phyloP scores from a whole-genome alignment of 345 rosid genomes.

The Hevea brasiliensis region DNA sequence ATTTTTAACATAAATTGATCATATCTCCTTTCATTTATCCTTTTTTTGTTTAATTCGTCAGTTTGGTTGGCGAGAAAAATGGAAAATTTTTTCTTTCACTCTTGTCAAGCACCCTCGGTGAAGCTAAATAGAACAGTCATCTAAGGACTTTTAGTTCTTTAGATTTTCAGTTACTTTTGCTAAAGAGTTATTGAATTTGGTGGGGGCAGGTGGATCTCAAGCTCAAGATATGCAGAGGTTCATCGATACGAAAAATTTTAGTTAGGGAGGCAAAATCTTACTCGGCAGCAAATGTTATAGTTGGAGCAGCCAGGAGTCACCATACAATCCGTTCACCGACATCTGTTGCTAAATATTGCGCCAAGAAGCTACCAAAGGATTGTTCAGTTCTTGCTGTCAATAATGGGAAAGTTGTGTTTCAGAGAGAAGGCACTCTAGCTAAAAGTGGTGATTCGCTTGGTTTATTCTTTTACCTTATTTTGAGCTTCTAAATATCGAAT shows the following conservation, averaged over 20 bases:
- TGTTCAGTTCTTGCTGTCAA: slow-evolving; percentile 28
- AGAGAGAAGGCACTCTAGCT: slow-evolving; percentile 10
- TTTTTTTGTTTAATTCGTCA: slow-evolving; percentile 1
- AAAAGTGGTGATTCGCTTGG: slow-evolving; percentile 9
- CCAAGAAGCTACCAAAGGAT: slow-evolving; percentile 26
- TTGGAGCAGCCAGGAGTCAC: slow-evolving; percentile 23
- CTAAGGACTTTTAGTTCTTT: not conserved
- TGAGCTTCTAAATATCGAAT: not conserved
- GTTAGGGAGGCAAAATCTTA: slow-evolving; percentile 32
- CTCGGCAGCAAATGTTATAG: slow-evolving; percentile 23
- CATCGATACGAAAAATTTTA: slow-evolving; percentile 24
- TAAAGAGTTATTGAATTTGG: not conserved
- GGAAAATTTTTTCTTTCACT: not conserved
- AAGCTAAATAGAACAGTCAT: not conserved
- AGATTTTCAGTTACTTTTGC: too few relatives aligned
- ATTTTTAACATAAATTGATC: not conserved
- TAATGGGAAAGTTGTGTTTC: slow-evolving; percentile 34
- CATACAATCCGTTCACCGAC: slow-evolving; percentile 26
- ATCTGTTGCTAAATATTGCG: slow-evolving; percentile 31
- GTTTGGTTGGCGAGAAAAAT: slow-evolving; percentile 14
- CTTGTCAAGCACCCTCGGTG: not conserved
- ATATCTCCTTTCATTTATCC: not conserved
- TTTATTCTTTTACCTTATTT: not conserved
- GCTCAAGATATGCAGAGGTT: slow-evolving; percentile 35
- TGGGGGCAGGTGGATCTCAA: slow-evolving; percentile 38